Evolutionary conservation across 2,329 filamentous ascomycete species (phyloP).

Genomic region (Curvularia sp.): DNA sequence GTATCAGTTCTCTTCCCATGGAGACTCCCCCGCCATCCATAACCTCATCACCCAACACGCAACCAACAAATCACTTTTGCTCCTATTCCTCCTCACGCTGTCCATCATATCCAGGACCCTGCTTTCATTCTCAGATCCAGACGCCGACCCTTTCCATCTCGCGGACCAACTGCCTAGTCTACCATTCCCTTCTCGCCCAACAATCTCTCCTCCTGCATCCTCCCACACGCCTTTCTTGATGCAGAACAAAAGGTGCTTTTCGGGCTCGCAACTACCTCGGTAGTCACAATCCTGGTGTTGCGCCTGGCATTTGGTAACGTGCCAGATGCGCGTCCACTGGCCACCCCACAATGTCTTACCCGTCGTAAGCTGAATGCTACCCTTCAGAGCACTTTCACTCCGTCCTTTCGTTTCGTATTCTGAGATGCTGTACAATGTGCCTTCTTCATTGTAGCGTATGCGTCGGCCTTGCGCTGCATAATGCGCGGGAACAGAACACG

Average conservation of each 20-base stretch:
- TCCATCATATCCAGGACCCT: conserved; percentile 22
- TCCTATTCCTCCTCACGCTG: conserved; percentile 10
- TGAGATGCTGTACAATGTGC: conserved; percentile 31
- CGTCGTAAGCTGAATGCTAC: conserved; percentile 24
- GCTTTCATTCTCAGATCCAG: neutral
- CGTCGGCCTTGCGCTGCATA: conserved; percentile 3
- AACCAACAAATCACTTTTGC: conserved; percentile 31
- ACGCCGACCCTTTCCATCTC: neutral
- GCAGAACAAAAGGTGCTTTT: conserved; percentile 30
- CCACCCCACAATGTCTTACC: conserved; percentile 26
- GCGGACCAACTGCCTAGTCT: neutral
- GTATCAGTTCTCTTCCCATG: conserved; percentile 21
- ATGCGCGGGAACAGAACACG: conserved; percentile 17
- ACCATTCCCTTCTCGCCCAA: conserved; percentile 22
- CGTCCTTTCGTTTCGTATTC: conserved; percentile 30
- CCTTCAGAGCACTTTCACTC: conserved; percentile 12
- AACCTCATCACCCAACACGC: conserved; percentile 37
- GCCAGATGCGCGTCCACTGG: conserved; percentile 30
- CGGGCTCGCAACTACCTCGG: conserved; percentile 23
- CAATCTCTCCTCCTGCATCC: conserved; percentile 24
- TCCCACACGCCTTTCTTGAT: conserved; percentile 29
- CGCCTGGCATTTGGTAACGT: conserved; percentile 26
- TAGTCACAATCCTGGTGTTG: conserved; percentile 13
- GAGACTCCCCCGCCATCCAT: conserved; percentile 29
- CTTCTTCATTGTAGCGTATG: conserved; percentile 30